These are phyloP conservation scores for Eucalyptus dawsonii DNA, from an alignment of 345 rosid genomes.

Conservation along the genomic window DNA sequence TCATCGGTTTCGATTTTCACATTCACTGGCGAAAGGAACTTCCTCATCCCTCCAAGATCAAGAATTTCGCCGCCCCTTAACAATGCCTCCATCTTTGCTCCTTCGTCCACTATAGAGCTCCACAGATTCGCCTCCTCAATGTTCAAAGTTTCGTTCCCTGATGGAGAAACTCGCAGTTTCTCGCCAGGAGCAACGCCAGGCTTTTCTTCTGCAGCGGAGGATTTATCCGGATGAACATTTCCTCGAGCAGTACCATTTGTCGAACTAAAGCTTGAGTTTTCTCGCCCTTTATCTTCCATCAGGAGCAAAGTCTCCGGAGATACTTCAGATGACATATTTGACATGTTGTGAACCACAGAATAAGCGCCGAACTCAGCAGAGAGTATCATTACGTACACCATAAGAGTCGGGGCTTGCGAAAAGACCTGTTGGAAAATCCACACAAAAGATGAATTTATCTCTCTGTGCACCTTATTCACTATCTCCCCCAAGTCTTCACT, in stretches of 20 bases:
- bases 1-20: slow-evolving; percentile 36
- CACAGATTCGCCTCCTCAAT: slow-evolving; percentile 32
- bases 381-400: slow-evolving; percentile 64
- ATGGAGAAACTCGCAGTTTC: neutral
- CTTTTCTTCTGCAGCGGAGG: neutral
- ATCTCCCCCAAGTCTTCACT: slow-evolving; percentile 30
- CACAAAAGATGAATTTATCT: slow-evolving; percentile 38
- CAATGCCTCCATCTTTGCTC: slow-evolving; percentile 15
- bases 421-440: slow-evolving; percentile 71
- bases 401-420: slow-evolving; percentile 53
- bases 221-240: neutral
- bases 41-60: slow-evolving; percentile 16
- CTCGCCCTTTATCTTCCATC: neutral
- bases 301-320: neutral
- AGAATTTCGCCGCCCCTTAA: slow-evolving; percentile 4
- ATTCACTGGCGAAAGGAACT: slow-evolving; percentile 18
- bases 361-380: slow-evolving; percentile 53
- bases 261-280: neutral
- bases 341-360: slow-evolving; percentile 27
- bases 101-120: slow-evolving; percentile 42
- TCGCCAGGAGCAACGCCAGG: neutral
- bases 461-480: slow-evolving; percentile 27
- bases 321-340: neutral
- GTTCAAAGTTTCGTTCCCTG: neutral
- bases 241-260: neutral